Evolutionary conservation across 176 grass and related monocot species (phyloP), one percentile per base, ranked within the genome.

Genomic region (Oryza officinalis): DNA sequence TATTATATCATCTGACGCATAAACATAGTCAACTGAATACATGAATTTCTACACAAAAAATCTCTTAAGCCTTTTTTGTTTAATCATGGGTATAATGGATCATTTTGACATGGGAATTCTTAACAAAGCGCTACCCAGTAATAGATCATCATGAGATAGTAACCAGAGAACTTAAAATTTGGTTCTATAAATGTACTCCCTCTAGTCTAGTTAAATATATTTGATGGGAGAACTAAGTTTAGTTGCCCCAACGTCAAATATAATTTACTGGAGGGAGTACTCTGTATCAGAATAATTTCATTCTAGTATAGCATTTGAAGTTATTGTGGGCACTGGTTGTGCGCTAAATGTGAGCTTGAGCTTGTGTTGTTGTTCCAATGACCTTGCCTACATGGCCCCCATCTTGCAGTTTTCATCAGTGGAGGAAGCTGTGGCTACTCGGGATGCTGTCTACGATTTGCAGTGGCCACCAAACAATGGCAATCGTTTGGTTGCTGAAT

Each of bases 381-480:
- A 88, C 38, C 52, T 68, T 47, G 45, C n/a, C 11, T 73, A 63
- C 54, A 65, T 85, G 45, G 52, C 33, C 5, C 4, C 38, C 41
- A 31, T 20, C 13, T 63, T 87, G 43, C 65, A 99, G 97, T 99
- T 84, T 79, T 89, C 91, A 4, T 99, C 93, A 13, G 85, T 89
- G 40, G 97, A 99, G 74, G 97, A 99, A 87, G 97, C 97, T 79
- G 87, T 82, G 50, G 88, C 93, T 40, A 99, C 97, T 63, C 92
- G 97, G 8, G 78, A 94, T 86, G 91, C 91, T 87, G 71, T 99
- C 30, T 99, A 92, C 78, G 88, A 99, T 82, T 88, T 99, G 75
- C 93, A 99, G 89, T 99, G 97, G 97, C 97, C 97, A 43, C 77
- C 83, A 10, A 99, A 96, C 69, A 91, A 94, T 64, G 97, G 93